Base-by-base conservation (phyloP, 257 asterid species). In the Haberlea rhodopensis region DNA sequence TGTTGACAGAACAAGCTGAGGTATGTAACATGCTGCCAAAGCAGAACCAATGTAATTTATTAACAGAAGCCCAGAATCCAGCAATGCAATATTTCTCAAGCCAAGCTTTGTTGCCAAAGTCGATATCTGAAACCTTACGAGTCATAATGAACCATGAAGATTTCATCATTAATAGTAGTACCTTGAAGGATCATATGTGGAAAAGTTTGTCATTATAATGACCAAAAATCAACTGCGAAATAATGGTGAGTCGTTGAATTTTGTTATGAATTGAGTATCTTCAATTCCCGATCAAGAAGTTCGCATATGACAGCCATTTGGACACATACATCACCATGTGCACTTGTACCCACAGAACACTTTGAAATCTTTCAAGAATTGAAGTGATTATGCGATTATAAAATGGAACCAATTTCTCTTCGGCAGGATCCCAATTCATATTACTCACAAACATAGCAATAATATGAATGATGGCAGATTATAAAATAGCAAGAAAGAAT, bases 21-120 rank as follows among this genome's bases (percentile, higher is more conserved):
- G 96, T 79, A 85, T 65, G 84, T 83, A 94, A 65, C 86, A 66
- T 63, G 99, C 97, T 28, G 85, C 95, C 66, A 82, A 67, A 60
- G 87, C 71, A 53, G 99, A 81, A 54, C 96, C 88, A 45, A 90
- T 67, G 83, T 90, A 94, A 65, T 94, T 94, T 72, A 82, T 67
- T 76, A 94, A 76, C 75, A 94, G 80, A 68, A 94, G 84, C 55
- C 95, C 95, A 25, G 95, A 72, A 75, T 97, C 97, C 60, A 90
- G 90, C 64, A 94, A 75, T 26, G 99, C 87, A 53, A 94, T 90
- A 68, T 94, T 94, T 79, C 94, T 84, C 75, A 90, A 95, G 23
- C 99, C 99, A 77, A 94, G 97, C 74, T 90, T 94, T 54, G 97
- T 87, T 60, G 97, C 99, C 58, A 94, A 75, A 59, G 97, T 94